Evolutionary conservation across 331 rosid species (phyloP).

Genomic region (Phaseolus coccineus): DNA sequence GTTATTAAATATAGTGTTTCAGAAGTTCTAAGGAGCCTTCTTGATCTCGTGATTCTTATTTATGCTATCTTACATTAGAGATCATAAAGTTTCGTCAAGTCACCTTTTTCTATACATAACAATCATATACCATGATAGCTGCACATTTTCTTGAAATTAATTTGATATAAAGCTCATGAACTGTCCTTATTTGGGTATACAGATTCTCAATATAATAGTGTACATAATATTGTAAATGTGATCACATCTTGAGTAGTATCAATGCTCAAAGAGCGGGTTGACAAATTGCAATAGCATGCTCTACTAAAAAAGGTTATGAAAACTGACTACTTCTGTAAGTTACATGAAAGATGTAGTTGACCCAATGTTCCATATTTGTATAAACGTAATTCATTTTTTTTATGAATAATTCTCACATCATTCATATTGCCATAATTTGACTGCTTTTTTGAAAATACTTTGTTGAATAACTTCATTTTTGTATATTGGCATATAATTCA

Average conservation of each 20-base stretch:
- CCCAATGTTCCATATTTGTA: background rate
- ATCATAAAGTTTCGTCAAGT: background rate
- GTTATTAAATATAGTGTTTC: conserved; percentile 17
- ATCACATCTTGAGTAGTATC: conserved; percentile 17
- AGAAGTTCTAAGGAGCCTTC: background rate
- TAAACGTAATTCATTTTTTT: background rate
- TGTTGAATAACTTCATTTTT: conserved; percentile 34
- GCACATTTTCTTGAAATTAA: conserved; percentile 26
- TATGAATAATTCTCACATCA: background rate
- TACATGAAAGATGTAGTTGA: background rate
- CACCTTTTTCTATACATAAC: conserved; percentile 7
- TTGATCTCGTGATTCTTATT: conserved; percentile 6
- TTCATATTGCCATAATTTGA: conserved; percentile 32
- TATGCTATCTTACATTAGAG: conserved; percentile 12
- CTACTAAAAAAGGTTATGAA: background rate
- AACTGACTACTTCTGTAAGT: background rate
- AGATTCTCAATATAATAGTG: background rate
- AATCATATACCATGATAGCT: background rate
- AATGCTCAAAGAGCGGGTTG: conserved; percentile 27
- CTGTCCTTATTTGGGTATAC: conserved; percentile 25
- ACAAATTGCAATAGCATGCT: conserved; percentile 15
- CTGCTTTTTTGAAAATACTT: conserved; percentile 1
- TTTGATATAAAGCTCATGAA: conserved; percentile 9
- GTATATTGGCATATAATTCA: conserved; percentile 36
- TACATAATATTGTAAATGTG: conserved; percentile 5